A percentile compares a stretch with the other conserved stretches of the same genome.
Evolutionary conservation across 345 rosid genomes (phyloP).

Genomic region (Moricandia arvensis): DNA sequence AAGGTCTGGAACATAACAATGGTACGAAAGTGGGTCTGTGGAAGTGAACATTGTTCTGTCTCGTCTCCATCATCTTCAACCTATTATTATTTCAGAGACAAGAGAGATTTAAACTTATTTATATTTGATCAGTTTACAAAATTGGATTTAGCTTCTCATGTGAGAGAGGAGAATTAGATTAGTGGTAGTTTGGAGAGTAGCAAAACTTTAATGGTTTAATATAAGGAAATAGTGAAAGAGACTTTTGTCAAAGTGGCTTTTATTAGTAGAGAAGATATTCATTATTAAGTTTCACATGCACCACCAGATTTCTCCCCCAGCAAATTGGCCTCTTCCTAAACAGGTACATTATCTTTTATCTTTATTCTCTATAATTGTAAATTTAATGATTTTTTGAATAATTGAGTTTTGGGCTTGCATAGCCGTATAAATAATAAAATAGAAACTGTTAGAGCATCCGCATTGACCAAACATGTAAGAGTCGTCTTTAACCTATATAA

Average conservation of each 20-base stretch:
- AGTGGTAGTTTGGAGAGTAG: constrained; percentile 28
- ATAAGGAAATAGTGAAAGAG: constrained; percentile 7
- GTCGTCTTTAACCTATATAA: no score
- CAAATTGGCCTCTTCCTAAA: constrained; percentile 9
- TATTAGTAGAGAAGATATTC: constrained; percentile 8
- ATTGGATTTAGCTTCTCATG: constrained; percentile 14
- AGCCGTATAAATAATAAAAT: no score
- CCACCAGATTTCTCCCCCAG: neutral
- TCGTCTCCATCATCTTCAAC: constrained; percentile 45
- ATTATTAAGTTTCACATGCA: constrained; percentile 14
- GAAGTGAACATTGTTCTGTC: constrained; percentile 36
- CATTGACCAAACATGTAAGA: no score
- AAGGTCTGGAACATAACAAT: constrained; percentile 64
- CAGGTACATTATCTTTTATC: constrained; percentile 1
- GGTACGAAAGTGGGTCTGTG: constrained; percentile 60
- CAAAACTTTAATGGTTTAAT: constrained; percentile 22
- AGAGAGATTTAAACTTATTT: constrained; percentile 8
- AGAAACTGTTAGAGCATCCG: no score
- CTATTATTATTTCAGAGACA: neutral
- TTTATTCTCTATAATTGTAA: neutral
- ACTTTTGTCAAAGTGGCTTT: constrained; percentile 29
- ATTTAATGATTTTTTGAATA: constrained; percentile 3
- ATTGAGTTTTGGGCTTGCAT: constrained; percentile 16
- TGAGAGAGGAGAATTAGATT: constrained; percentile 10
- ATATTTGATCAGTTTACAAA: neutral